Base-by-base conservation (phyloP, 441 rosid species). In the Theobroma grandiflorum region DNA sequence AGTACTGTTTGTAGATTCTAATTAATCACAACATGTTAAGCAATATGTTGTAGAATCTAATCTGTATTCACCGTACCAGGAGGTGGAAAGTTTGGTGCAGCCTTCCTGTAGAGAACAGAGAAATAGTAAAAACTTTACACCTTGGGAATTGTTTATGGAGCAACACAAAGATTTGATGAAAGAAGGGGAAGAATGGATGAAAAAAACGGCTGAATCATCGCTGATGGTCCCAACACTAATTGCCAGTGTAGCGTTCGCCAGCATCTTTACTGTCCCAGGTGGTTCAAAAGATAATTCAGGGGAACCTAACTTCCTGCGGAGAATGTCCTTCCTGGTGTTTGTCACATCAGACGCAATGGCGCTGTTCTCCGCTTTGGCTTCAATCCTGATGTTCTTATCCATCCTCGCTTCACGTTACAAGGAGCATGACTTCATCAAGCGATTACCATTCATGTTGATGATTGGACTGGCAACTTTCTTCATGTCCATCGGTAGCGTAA, bases 311-410 rank as follows among this genome's bases (percentile, higher is more conserved):
- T 83, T 82, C 63, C 71, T 72, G 3, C 26, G 40, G 2, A 3
- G 72, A 5, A 78, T 31, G 10, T 75, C 81, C 0, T 85, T 87
- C 45, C 70, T 78, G 70, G 58, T 81, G 18, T 87, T 87, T 10
- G 68, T 78, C 6, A 26, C 81, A 35, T 82, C 88, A 6, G 80
- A 87, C 83, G 90, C 90, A 11, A 49, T 84, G 26, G 84, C 86
- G 0, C 73, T 87, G 4, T 81, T 85, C 77, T 76, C 82, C 10
- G 84, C 90, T 10, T 65, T 80, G 4, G 69, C 87, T 42, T 79
- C 91, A 2, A 84, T 86, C 26, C 52, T 88, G n/a, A 80, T 88
- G 81, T 86, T 88, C 83, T 57, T 83, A 37, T 83, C 91, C 78
- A 82, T 88, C 14, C 72, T 83, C 37, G 86, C 88, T 2, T 82